phyloP scores from a whole-genome alignment of 2,329 filamentous ascomycete species.

The Arthrobotrys sphaeroides region DNA sequence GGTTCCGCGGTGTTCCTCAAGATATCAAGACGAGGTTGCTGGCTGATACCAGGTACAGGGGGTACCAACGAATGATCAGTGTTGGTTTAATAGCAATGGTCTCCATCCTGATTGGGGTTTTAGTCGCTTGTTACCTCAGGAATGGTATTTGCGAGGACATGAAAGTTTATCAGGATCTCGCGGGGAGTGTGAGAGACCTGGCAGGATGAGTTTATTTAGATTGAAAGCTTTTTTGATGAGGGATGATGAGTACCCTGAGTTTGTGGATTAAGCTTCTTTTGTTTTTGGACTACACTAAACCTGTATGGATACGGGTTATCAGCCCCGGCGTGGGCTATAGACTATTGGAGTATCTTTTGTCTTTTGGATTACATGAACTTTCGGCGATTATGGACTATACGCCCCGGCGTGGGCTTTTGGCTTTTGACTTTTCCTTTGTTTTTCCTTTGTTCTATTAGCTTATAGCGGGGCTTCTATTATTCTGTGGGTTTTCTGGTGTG shows the following conservation, averaged over 20 bases:
- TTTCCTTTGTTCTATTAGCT: too few relatives aligned
- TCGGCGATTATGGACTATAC: too few relatives aligned
- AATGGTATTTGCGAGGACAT: constrained; percentile 45
- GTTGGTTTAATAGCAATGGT: constrained; percentile 8
- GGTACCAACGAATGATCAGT: constrained; percentile 19
- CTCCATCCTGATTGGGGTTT: constrained; percentile 26
- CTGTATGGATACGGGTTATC: too few relatives aligned
- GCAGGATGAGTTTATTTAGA: neutral
- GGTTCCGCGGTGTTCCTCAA: constrained; percentile 34
- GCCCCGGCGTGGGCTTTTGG: too few relatives aligned
- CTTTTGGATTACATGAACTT: too few relatives aligned
- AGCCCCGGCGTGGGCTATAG: too few relatives aligned
- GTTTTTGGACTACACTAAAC: too few relatives aligned
- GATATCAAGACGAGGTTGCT: constrained; percentile 16
- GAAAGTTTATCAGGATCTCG: constrained; percentile 7
- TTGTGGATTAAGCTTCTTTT: neutral
- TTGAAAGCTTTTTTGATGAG: neutral
- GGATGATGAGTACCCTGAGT: neutral
- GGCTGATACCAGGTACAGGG: constrained; percentile 5
- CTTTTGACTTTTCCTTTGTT: too few relatives aligned
- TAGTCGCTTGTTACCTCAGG: constrained; percentile 39
- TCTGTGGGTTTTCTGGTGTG: too few relatives aligned
- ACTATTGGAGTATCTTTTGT: too few relatives aligned
- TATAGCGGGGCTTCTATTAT: too few relatives aligned
- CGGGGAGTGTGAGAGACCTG: neutral